These are phyloP conservation scores for Sicyos edulis DNA, from an alignment of 306 rosid genomes.

Conservation along the genomic window DNA sequence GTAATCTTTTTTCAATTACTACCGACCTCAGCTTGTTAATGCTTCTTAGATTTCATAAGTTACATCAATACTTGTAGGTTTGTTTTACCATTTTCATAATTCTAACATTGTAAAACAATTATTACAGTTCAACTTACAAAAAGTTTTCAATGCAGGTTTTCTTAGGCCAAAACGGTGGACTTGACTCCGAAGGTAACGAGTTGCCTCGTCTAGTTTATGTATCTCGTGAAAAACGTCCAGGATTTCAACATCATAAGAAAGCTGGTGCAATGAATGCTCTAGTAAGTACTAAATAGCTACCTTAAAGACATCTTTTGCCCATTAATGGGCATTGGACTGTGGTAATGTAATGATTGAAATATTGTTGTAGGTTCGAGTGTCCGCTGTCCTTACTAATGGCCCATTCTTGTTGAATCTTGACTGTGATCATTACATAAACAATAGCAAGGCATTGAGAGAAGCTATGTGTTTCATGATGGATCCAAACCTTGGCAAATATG, in stretches of 20 bases:
- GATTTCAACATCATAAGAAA: constrained; percentile 98
- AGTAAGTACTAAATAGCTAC: constrained; percentile 40
- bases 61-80: constrained; percentile 7
- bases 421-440: constrained; percentile 97
- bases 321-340: neutral
- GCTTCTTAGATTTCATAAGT: neutral
- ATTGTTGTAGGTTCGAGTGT: constrained; percentile 76
- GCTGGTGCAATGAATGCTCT: constrained; percentile 99
- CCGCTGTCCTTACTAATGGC: constrained; percentile 96
- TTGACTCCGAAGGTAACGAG: constrained; percentile 90
- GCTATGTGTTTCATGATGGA: constrained; percentile 99
- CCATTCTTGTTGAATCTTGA: constrained; percentile 96
- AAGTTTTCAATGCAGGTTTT: constrained; percentile 52
- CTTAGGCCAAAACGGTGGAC: constrained; percentile 97
- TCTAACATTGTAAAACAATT: neutral
- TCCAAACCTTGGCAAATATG: constrained; percentile 87
- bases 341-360: neutral
- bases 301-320: neutral
- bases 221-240: constrained; percentile 99
- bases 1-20: constrained; percentile 34
- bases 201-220: constrained; percentile 90
- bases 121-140: neutral
- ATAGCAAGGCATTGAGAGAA: constrained; percentile 94
- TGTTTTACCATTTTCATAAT: neutral
- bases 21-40: neutral